These are phyloP conservation scores for Russula sp. DNA, from an alignment of 768 basidiomycete genomes.

Conservation along the genomic window DNA sequence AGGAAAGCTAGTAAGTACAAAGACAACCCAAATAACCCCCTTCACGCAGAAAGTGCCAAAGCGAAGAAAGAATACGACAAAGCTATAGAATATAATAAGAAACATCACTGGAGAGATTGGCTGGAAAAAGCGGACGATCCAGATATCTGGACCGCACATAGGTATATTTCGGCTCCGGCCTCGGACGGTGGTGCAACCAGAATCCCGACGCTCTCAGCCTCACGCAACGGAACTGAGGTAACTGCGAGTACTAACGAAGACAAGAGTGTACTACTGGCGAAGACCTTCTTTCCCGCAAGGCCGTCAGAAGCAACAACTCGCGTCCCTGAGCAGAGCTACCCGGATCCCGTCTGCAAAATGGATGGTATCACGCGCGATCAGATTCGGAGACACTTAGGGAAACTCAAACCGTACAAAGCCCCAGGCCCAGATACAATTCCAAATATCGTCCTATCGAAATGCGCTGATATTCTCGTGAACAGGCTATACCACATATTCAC, in stretches of 20 bases:
- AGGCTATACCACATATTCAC: background rate
- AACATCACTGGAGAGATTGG: background rate
- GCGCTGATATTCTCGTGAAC: background rate
- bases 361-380: background rate
- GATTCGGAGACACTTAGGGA: accelerated
- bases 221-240: too few relatives aligned
- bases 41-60: background rate
- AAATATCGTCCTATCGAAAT: background rate
- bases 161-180: background rate
- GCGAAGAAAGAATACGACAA: background rate
- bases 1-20: background rate
- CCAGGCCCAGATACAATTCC: background rate
- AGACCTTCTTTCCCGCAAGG: background rate
- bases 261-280: background rate
- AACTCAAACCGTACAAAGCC: background rate
- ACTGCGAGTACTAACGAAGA: background rate
- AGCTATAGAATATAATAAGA: background rate
- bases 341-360: too few relatives aligned
- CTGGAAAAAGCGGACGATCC: background rate
- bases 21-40: accelerated
- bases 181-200: background rate
- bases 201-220: background rate
- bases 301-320: too few relatives aligned
- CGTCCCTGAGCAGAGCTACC: too few relatives aligned
- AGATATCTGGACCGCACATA: background rate